Base-by-base conservation (phyloP, 257 asterid genomes). In the Capsicum pubescens region DNA sequence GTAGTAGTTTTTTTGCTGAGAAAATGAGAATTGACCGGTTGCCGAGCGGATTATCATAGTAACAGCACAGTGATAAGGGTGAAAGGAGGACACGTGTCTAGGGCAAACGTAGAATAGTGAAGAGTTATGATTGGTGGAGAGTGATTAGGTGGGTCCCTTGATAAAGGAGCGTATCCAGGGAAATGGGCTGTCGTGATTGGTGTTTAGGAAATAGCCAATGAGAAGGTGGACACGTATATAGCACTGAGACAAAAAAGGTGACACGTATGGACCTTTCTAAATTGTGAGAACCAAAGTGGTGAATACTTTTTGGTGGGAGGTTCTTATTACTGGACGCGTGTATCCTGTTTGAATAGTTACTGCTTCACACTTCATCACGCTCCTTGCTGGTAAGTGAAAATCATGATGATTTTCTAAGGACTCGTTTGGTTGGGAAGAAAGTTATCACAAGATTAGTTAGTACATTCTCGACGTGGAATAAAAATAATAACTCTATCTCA, bases 301-400 rank as follows among this genome's bases (percentile, higher is more conserved):
- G 54, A 85, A 85, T 54, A 67, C 88, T 87, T 88, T 26, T 89
- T 85, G 83, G 88, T 84, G 81, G 80, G 84, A 84, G 77, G 76
- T 84, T 84, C 84, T 32, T 9, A 81, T 26, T 55, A 85, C 56
- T 61, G 44, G 94, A 93, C 95, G 94, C 97, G 95, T 93, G 94
- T 88, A 87, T 4, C 1, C 5, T 54, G 80, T 12, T 32, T 11
- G 71, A 14, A 55, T 44, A 12, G 26, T 32, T 63, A 46, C 61
- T 3, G 16, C 10, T 79, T 39, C 2, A 5, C 5, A 3, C 3
- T 2, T 5, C 7, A 3, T 36, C 16, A 35, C 19, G 6, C 44
- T 9, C 72, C 82, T 54, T 26, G 15, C 14, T 54, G 16, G 1
- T 9, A 7, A 50, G 50, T 77, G 50, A 15, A 0, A 7, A 8